Evolutionary conservation across 805 yeast species (phyloP).

Genomic region (Ogataea zsoltii): DNA sequence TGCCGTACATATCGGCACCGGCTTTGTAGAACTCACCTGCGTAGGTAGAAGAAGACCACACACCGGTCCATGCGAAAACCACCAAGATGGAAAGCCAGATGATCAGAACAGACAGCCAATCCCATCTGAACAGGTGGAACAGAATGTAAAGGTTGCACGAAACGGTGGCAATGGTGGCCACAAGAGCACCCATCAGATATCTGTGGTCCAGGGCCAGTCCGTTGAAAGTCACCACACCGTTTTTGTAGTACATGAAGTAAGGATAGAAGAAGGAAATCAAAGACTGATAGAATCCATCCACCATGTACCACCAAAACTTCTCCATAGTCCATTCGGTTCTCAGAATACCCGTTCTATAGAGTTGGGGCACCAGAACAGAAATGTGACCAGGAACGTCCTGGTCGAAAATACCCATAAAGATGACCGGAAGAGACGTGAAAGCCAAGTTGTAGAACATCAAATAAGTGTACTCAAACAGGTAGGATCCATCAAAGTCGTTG

Average conservation of each 20-base stretch:
- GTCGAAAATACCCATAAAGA: conserved; percentile 75
- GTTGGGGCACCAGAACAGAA: conserved; percentile 70
- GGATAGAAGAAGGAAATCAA: conserved; percentile 74
- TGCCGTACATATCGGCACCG: conserved; percentile 63
- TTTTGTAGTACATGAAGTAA: conserved; percentile 49
- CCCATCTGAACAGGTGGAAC: conserved; percentile 77
- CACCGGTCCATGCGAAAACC: conserved; percentile 76
- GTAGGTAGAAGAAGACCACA: conserved; percentile 60
- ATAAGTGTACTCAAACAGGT: conserved; percentile 74
- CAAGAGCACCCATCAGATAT: conserved; percentile 68
- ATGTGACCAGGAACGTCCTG: conserved; percentile 76
- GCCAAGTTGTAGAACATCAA: conserved; percentile 82
- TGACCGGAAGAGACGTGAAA: conserved; percentile 78
- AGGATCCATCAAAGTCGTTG: conserved; percentile 76
- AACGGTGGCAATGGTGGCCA: conserved; percentile 64
- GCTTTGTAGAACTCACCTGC: conserved; percentile 67
- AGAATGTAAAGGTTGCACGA: conserved; percentile 67
- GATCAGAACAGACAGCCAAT: conserved; percentile 64
- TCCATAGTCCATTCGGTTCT: conserved; percentile 68
- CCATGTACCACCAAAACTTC: conserved; percentile 73
- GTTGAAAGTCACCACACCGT: conserved; percentile 42
- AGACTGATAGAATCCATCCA: conserved; percentile 77
- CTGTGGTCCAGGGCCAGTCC: conserved; percentile 67
- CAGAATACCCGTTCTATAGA: conserved; percentile 71
- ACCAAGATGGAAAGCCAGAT: conserved; percentile 58